Conservation (phyloP, 345 rosid genomes). For the Geranium rotundifolium region DNA sequence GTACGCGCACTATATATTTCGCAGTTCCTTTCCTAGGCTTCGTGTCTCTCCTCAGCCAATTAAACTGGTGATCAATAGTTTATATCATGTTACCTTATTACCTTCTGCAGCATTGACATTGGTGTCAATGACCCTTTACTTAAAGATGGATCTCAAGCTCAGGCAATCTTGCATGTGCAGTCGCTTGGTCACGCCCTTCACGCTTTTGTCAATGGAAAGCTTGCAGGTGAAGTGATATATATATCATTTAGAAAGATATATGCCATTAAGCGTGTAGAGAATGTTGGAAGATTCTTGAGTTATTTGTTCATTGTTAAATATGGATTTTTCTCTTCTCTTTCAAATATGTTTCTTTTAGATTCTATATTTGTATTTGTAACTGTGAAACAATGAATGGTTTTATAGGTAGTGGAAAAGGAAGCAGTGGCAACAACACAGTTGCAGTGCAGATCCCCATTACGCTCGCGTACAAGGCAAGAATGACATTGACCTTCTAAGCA, state of each 20-base stretch:
- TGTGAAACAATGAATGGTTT: not conserved
- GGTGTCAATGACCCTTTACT: constrained; percentile 37
- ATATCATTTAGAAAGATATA: too few species aligned
- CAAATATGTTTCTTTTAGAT: too few species aligned
- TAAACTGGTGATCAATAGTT: not conserved
- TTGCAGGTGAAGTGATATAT: constrained; percentile 37
- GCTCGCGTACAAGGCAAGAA: constrained; percentile 58
- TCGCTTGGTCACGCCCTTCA: constrained; percentile 83
- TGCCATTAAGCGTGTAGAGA: too few species aligned
- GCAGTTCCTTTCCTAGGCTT: not conserved
- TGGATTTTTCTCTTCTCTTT: too few species aligned
- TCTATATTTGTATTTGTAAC: too few species aligned
- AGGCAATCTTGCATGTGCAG: constrained; percentile 58
- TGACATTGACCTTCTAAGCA: constrained; percentile 67
- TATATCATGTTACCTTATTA: not conserved
- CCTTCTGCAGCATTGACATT: not conserved
- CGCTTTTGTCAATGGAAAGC: constrained; percentile 70
- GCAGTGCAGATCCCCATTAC: constrained; percentile 50
- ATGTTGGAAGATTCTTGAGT: too few species aligned
- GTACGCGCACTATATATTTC: constrained; percentile 17
- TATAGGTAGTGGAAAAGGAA: constrained; percentile 64
- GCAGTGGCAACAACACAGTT: constrained; percentile 34
- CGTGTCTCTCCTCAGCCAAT: not conserved
- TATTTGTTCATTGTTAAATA: too few species aligned
- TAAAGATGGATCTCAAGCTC: constrained; percentile 56